These are phyloP conservation scores for Hypseocharis bilobata DNA, from an alignment of 441 rosid genomes.

Conservation along the genomic window DNA sequence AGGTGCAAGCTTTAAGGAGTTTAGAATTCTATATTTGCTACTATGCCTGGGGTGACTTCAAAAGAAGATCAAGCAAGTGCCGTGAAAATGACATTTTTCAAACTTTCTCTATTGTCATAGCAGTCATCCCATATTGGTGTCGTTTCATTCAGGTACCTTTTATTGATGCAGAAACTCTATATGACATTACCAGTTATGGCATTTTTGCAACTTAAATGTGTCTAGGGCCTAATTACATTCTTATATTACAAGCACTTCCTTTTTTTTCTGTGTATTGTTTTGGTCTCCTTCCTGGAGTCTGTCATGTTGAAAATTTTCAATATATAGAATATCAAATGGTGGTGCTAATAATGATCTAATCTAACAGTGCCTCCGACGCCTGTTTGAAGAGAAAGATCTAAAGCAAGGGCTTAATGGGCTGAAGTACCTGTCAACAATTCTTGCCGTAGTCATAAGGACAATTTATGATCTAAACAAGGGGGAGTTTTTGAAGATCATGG, in stretches of 20 bases:
- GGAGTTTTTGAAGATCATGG: constrained; percentile 33
- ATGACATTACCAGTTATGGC: neutral
- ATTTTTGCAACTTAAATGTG: neutral
- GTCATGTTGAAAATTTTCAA: too few species aligned
- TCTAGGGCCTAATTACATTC: too few species aligned
- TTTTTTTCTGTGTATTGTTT: too few species aligned
- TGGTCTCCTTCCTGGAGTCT: too few species aligned
- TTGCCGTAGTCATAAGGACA: constrained; percentile 51
- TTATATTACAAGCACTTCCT: too few species aligned
- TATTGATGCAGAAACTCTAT: neutral
- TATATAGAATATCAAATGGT: too few species aligned
- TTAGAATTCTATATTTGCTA: constrained; percentile 63
- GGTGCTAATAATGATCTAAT: neutral
- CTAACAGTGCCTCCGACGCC: constrained; percentile 51
- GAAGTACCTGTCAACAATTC: constrained; percentile 50
- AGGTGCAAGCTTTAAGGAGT: constrained; percentile 72
- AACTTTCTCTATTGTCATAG: constrained; percentile 39
- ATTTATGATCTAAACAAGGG: constrained; percentile 28
- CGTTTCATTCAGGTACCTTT: constrained; percentile 59
- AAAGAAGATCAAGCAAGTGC: constrained; percentile 44
- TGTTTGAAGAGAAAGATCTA: constrained; percentile 42
- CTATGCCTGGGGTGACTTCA: constrained; percentile 70
- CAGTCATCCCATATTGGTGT: constrained; percentile 64
- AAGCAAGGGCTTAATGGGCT: constrained; percentile 36
- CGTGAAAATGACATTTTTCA: constrained; percentile 35